Base-by-base conservation (phyloP, 2,329 filamentous ascomycete species). In the Sporothrix humicola region DNA sequence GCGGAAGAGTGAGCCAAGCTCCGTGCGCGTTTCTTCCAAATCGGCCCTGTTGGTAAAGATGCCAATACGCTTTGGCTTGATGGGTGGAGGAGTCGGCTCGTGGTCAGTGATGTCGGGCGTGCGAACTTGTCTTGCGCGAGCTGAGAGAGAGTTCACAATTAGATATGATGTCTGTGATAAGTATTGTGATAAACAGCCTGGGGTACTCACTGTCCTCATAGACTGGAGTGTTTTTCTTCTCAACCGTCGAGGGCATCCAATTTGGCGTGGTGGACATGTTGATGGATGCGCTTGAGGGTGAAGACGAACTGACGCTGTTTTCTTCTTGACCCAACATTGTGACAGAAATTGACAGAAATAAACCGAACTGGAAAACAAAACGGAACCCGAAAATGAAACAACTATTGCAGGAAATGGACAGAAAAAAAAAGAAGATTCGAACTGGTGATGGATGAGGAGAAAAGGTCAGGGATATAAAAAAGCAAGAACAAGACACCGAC, bases 21-120 rank as follows among this genome's bases (percentile, higher is more conserved):
- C 48, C 26, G 26, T 12, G 17, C 26, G 7, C 15, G 15, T 42
- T 17, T 54, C 48, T 52, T 69, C 50, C 26, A 66, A n/a, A 20
- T 66, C 42, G 3, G 23, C 54, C 26, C 20, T 12, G 9, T 26
- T 20, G 10, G 61, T 20, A 66, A 66, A 26, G 23, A n/a, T 56
- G 3, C 66, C 48, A 17, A 54, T 42, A 48, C 42, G 42, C 42
- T 66, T 66, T 26, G 61, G 20, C 17, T 66, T 66, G 42, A 66
- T 42, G 5, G 66, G 26, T 8, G 48, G 66, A 8, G 12, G 15
- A 20, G 26, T 37, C 26, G 12, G 15, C 17, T 54, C 23, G 26
- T 23, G 7, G 23, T 50, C 46, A 6, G 13, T 10, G 4, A 42
- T 69, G 26, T 52, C 66, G 8, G 66, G 66, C 3, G 66, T 69